Conservation (phyloP, 129 eudicot species). For the Artemisia tridentata region DNA sequence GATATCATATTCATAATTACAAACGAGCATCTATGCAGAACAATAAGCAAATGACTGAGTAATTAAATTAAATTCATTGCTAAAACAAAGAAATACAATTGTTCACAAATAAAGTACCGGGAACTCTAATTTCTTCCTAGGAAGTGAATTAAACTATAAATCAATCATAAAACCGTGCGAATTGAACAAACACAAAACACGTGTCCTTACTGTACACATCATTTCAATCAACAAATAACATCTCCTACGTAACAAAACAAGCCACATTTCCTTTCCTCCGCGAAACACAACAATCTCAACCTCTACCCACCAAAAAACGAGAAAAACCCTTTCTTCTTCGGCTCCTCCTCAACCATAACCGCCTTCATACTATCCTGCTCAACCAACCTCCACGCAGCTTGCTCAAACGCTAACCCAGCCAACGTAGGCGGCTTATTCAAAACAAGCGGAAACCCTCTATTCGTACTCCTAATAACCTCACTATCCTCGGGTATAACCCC, state of each 20-base stretch:
- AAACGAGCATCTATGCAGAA: too few species aligned
- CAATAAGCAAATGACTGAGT: neutral
- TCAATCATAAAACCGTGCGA: slow-evolving; percentile 15
- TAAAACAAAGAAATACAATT: slow-evolving; percentile 26
- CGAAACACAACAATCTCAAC: slow-evolving; percentile 37
- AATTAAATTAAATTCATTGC: slow-evolving; percentile 1
- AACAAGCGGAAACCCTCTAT: slow-evolving; percentile 91
- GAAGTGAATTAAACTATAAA: slow-evolving; percentile 21
- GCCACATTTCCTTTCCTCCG: slow-evolving; percentile 2
- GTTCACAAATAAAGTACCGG: neutral
- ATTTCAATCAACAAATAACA: slow-evolving; percentile 18
- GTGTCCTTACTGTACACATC: slow-evolving; percentile 45
- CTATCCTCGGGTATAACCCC: slow-evolving; percentile 98
- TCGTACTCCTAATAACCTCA: slow-evolving; percentile 94
- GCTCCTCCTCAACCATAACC: slow-evolving; percentile 95
- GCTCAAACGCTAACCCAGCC: slow-evolving; percentile 98
- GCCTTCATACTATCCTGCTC: slow-evolving; percentile 99
- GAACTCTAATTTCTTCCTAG: slow-evolving; percentile 22
- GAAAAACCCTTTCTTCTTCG: slow-evolving; percentile 88
- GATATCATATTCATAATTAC: too few species aligned
- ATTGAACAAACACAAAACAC: slow-evolving; percentile 23
- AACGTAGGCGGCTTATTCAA: slow-evolving; percentile 90
- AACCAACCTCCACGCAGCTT: slow-evolving; percentile 97
- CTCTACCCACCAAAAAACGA: slow-evolving; percentile 85
- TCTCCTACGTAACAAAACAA: slow-evolving; percentile 5